Base-by-base conservation (phyloP, 257 asterid genomes). In the Solanum lycopersicoides region DNA sequence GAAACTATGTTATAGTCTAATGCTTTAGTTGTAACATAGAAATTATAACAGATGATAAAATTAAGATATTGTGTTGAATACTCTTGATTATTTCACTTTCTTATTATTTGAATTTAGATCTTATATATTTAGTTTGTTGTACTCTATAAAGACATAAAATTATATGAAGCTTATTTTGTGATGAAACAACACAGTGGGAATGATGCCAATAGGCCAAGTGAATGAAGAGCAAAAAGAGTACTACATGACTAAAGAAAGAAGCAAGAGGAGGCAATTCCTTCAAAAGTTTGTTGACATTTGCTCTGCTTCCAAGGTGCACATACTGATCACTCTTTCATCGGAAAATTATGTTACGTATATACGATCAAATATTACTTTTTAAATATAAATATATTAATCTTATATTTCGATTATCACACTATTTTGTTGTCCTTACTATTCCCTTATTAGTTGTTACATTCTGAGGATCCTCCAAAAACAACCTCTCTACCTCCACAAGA, bases 161-260 rank as follows among this genome's bases (percentile, higher is more conserved):
- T 14, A 44, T 15, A n/a, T 45, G n/a, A 44, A 28, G 1, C 3
- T 28, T 28, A 47, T 77, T 45, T 45, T 42, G n/a, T 80, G 11
- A 30, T 80, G 93, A 88, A 88, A 20, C 21, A 37, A 84, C 88
- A 95, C 91, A 95, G 98, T 95, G 89, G 98, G 98, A 87, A 95
- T 88, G 89, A 85, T 95, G 42, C 94, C 93, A 3, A 41, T 94
- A 8, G 91, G 91, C 79, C 93, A 92, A 91, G 98, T 89, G 91
- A 95, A 94, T 86, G 91, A 89, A 3, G 94, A 89, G 88, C 96
- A 95, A 74, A 91, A 86, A 90, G 92, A 92, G 73, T 89, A 28
- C 69, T 89, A 89, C 88, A 86, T 92, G 93, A 87, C 92, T 35
- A 87, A 91, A 87, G 92, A 93, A 91, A 89, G 92, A 82, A 65